Evolutionary conservation across 495 filamentous ascomycete species (phyloP).

Genomic region (Penicillium salamii): DNA sequence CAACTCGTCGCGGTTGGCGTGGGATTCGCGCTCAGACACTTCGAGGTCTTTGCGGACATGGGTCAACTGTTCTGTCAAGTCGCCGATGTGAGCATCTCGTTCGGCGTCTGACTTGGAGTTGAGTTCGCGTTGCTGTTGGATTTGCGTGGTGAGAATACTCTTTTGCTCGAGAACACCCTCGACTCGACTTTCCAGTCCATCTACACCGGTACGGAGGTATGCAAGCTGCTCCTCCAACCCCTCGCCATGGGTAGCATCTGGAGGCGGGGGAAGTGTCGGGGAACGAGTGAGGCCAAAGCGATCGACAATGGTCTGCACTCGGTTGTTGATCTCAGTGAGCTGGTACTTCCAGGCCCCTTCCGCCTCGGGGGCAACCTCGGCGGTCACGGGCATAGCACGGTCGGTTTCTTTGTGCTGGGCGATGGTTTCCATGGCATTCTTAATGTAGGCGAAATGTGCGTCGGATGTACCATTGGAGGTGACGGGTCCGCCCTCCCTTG

Average conservation of each 20-base stretch:
- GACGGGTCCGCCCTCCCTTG: conserved; percentile 15
- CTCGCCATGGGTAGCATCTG: conserved; percentile 39
- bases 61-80: conserved; percentile 48
- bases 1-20: conserved; percentile 42
- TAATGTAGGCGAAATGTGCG: conserved; percentile 52
- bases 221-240: conserved; percentile 50
- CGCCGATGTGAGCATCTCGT: conserved; percentile 52
- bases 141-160: conserved; percentile 76
- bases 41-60: conserved; percentile 40
- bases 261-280: conserved; percentile 47
- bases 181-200: conserved; percentile 60
- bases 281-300: conserved; percentile 44
- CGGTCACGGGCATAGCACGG: not conserved
- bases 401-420: conserved; percentile 5
- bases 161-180: conserved; percentile 76
- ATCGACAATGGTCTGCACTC: conserved; percentile 48
- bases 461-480: conserved; percentile 33
- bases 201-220: conserved; percentile 65
- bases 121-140: conserved; percentile 88
- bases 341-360: conserved; percentile 40
- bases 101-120: conserved; percentile 64
- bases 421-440: conserved; percentile 42
- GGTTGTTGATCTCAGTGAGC: conserved; percentile 50
- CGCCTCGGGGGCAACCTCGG: conserved; percentile 7
- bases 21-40: conserved; percentile 34